A percentile compares a stretch with the other conserved stretches of the same genome.
These are phyloP conservation scores for Colletotrichum incanum DNA, from an alignment of 2,329 filamentous ascomycete species.

Conservation along the genomic window DNA sequence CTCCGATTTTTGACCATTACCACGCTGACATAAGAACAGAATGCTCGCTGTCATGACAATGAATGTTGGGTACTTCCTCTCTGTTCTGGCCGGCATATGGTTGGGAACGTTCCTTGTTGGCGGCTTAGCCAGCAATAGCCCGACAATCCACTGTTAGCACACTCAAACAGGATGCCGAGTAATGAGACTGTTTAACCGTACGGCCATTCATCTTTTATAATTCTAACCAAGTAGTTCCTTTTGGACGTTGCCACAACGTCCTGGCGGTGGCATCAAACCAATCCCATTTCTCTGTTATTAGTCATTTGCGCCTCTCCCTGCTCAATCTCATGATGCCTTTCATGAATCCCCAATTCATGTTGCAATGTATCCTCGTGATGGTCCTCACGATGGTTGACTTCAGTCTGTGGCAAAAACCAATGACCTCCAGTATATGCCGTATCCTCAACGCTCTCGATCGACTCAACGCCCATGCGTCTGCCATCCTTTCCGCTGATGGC, in stretches of 20 bases:
- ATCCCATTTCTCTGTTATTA: background rate
- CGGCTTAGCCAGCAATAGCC: conserved; percentile 16
- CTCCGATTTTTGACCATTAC: background rate
- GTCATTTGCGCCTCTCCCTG: background rate
- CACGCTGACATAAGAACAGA: conserved; percentile 60
- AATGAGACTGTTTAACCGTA: too few species aligned
- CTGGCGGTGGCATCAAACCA: background rate
- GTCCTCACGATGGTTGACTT: background rate
- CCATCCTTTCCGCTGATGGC: conserved; percentile 46
- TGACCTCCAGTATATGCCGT: conserved; percentile 18
- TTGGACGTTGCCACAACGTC: too few species aligned
- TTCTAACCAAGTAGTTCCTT: fast-evolving
- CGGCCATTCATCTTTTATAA: background rate
- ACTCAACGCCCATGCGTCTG: conserved; percentile 36
- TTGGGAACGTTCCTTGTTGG: conserved; percentile 69
- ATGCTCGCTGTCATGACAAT: conserved; percentile 95
- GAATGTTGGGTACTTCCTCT: conserved; percentile 89
- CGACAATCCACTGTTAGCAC: background rate
- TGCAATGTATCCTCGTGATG: background rate
- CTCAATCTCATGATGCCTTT: background rate
- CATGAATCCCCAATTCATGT: background rate
- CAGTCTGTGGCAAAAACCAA: conserved; percentile 16
- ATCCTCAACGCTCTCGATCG: conserved; percentile 30
- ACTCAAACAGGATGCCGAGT: background rate
- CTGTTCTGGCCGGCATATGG: conserved; percentile 83